Conservation (phyloP, 2,329 filamentous ascomycete species). For the Penicillium olsonii region DNA sequence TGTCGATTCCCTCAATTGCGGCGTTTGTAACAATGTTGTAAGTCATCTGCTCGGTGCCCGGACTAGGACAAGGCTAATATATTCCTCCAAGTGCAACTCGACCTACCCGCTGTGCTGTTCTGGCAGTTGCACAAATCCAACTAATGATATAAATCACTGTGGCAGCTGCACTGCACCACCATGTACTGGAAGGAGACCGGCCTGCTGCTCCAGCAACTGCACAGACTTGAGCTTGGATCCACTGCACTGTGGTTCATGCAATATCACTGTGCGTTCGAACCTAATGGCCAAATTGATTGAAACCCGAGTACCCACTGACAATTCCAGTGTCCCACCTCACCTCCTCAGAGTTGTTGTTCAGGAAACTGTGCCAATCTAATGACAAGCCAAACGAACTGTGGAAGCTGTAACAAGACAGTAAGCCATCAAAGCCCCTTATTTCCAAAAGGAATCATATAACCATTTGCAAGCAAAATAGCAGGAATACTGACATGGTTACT, state of each 20-base stretch:
- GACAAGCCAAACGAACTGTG: neutral
- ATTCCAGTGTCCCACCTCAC: constrained; percentile 1
- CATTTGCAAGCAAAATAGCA: neutral
- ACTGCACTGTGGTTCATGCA: constrained; percentile 4
- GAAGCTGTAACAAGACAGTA: neutral
- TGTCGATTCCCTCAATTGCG: neutral
- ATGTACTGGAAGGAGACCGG: neutral
- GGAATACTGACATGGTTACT: neutral
- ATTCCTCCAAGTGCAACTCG: neutral
- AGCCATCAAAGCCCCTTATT: no score
- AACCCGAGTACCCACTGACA: neutral
- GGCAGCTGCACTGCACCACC: neutral
- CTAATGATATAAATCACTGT: neutral
- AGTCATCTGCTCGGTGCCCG: no score
- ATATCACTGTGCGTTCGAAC: neutral
- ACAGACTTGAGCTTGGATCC: neutral
- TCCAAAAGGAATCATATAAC: no score
- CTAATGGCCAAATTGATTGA: no score
- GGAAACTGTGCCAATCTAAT: constrained; percentile 4
- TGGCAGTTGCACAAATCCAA: constrained; percentile 8
- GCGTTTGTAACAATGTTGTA: neutral
- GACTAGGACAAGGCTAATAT: no score
- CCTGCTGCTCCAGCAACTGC: constrained; percentile 10
- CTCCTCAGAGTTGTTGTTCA: constrained; percentile 1
- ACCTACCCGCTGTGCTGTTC: constrained; percentile 4